Base-by-base conservation (phyloP, 257 asterid species). In the Cordia subcordata region DNA sequence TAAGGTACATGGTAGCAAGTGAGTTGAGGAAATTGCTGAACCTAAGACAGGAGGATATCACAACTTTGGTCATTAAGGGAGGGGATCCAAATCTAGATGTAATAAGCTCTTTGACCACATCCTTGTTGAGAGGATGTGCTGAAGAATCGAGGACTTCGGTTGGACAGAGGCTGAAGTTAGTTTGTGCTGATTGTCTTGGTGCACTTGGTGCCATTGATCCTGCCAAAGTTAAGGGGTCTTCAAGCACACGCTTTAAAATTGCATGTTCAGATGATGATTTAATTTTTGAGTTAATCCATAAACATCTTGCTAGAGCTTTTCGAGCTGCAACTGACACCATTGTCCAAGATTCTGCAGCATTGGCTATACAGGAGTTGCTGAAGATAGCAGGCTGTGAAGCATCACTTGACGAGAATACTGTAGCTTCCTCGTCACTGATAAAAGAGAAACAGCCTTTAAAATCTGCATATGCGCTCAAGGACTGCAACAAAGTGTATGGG, bases 161-260 rank as follows among this genome's bases (percentile, higher is more conserved):
- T 65, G 99, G 99, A 46, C 96, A 84, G 77, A 78, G 90, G 65
- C 80, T 92, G 82, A 88, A 88, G 79, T 74, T 85, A 80, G 77
- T 79, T 55, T 88, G 93, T 75, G 96, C 99, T 33, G 94, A 92
- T 68, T 92, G 99, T 78, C 93, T 92, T 44, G 99, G 99, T 68
- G 90, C 96, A 8, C 82, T 92, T 61, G 96, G 96, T 56, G 99
- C 99, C 49, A 81, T 92, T 58, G 99, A 92, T 88, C 99, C 99
- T 58, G 96, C 99, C 65, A 92, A 86, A 73, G 75, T 92, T 64
- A 82, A 77, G 73, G 90, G 85, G 47, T 77, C 73, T 83, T 62
- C 90, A 58, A 82, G 83, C 70, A 75, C 68, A 23, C 87, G 96
- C 37, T 92, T 92, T 62, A 85, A 92, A 76, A 92, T 92, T 77